Percentiles rank a stretch among this genome's conserved stretches.
Conservation (phyloP, 177 flowering plant genomes). For the Vitis hybrid region DNA sequence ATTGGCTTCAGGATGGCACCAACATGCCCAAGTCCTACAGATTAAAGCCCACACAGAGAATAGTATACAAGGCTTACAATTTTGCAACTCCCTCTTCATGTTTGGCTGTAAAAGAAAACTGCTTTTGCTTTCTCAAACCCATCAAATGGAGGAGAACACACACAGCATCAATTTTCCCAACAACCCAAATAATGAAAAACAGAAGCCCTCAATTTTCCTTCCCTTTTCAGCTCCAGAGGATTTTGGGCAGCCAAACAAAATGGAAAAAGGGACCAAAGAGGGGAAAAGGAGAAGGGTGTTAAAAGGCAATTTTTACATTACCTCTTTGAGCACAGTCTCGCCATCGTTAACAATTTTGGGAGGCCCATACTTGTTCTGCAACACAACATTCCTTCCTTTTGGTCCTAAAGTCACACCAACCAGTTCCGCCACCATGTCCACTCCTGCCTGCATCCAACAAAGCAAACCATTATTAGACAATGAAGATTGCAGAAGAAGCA, state of each 20-base stretch:
- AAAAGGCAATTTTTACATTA: slow-evolving; percentile 6
- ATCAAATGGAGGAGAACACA: too few relatives aligned
- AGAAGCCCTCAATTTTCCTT: neutral
- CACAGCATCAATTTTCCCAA: too few relatives aligned
- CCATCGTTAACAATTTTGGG: slow-evolving; percentile 97
- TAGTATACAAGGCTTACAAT: too few relatives aligned
- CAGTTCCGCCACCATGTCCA: slow-evolving; percentile 69
- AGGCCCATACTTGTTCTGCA: slow-evolving; percentile 83
- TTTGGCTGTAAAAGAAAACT: too few relatives aligned
- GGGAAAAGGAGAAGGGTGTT: neutral
- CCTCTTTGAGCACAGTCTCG: slow-evolving; percentile 87
- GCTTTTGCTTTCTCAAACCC: too few relatives aligned
- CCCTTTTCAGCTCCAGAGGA: too few relatives aligned
- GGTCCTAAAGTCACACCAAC: slow-evolving; percentile 87
- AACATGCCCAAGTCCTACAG: too few relatives aligned
- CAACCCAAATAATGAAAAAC: too few relatives aligned
- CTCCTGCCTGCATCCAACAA: slow-evolving; percentile 66
- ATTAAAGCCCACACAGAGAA: too few relatives aligned
- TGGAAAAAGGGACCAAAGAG: neutral
- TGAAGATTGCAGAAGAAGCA: neutral
- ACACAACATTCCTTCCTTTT: slow-evolving; percentile 90
- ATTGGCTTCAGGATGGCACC: too few relatives aligned
- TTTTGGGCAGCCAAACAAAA: too few relatives aligned
- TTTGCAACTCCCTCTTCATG: too few relatives aligned
- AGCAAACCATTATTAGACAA: neutral